phyloP scores from a whole-genome alignment of 2,329 filamentous ascomycete species.

The Aspergillus intermedius region DNA sequence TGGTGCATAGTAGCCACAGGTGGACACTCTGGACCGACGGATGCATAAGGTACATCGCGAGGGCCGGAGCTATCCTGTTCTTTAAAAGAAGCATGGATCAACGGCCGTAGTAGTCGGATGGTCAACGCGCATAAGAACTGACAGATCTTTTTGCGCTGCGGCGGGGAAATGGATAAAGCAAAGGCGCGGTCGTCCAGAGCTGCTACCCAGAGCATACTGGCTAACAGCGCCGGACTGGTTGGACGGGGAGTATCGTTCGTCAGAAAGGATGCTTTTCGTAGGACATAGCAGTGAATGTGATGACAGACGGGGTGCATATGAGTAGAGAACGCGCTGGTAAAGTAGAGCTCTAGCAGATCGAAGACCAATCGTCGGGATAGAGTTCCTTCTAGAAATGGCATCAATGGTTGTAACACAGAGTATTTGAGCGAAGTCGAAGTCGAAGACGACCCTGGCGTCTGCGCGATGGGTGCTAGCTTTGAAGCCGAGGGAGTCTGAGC shows the following conservation, averaged over 20 bases:
- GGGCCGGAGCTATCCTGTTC: conserved; percentile 41
- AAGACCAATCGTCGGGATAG: conserved; percentile 75
- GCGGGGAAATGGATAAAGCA: conserved; percentile 75
- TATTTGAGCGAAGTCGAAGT: conserved; percentile 54
- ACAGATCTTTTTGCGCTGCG: conserved; percentile 75
- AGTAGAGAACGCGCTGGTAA: conserved; percentile 78
- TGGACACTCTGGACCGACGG: conserved; percentile 68
- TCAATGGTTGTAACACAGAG: conserved; percentile 73
- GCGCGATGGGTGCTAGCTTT: conserved; percentile 50
- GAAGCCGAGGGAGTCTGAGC: conserved; percentile 49
- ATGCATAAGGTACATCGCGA: conserved; percentile 42
- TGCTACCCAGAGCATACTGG: conserved; percentile 94
- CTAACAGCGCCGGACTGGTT: conserved; percentile 78
- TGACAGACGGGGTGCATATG: conserved; percentile 87
- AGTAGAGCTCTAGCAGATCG: conserved; percentile 84
- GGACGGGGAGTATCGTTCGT: conserved; percentile 70
- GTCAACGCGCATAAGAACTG: conserved; percentile 83
- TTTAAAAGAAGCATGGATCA: conserved; percentile 66
- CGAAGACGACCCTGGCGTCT: conserved; percentile 30
- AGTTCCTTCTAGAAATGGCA: conserved; percentile 72
- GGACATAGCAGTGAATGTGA: conserved; percentile 81
- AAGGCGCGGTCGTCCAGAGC: conserved; percentile 88
- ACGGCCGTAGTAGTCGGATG: conserved; percentile 72
- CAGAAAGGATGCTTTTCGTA: conserved; percentile 80
- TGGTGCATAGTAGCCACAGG: conserved; percentile 56